Conservation (phyloP, 148 eudicot species). For the Silene uniflora region DNA sequence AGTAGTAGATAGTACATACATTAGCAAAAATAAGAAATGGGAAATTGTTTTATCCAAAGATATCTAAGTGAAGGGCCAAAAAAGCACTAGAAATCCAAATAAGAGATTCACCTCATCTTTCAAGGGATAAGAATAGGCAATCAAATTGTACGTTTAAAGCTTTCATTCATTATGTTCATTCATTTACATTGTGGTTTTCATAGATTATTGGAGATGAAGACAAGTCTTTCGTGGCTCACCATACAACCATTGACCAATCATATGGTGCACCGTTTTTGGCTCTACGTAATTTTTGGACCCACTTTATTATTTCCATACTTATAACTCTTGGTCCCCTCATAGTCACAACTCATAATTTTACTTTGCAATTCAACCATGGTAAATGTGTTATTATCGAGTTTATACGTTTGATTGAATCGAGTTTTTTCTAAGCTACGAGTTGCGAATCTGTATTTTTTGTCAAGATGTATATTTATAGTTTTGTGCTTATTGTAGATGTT, state of each 20-base stretch:
- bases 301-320: slow-evolving; percentile 7
- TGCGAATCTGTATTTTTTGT: too few species aligned
- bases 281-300: slow-evolving; percentile 13
- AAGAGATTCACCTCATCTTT: slow-evolving; percentile 64
- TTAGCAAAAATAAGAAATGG: slow-evolving; percentile 6
- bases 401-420: too few species aligned
- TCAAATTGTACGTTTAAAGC: background rate
- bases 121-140: slow-evolving; percentile 39
- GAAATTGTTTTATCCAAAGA: slow-evolving; percentile 51
- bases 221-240: slow-evolving; percentile 26
- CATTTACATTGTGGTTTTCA: background rate
- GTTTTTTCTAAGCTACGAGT: too few species aligned
- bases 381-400: too few species aligned
- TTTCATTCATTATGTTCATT: background rate
- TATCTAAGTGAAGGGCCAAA: slow-evolving; percentile 89
- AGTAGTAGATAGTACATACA: background rate
- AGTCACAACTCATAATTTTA: too few species aligned
- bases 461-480: too few species aligned
- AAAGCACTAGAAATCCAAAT: slow-evolving; percentile 67
- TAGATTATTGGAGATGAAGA: slow-evolving; percentile 27
- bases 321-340: background rate
- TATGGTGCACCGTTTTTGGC: slow-evolving; percentile 17
- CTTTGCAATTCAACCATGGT: too few species aligned
- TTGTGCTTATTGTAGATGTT: too few species aligned
- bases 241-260: slow-evolving; percentile 27